Conservation (phyloP, 805 yeast species). For the Monosporozyma solicola region DNA sequence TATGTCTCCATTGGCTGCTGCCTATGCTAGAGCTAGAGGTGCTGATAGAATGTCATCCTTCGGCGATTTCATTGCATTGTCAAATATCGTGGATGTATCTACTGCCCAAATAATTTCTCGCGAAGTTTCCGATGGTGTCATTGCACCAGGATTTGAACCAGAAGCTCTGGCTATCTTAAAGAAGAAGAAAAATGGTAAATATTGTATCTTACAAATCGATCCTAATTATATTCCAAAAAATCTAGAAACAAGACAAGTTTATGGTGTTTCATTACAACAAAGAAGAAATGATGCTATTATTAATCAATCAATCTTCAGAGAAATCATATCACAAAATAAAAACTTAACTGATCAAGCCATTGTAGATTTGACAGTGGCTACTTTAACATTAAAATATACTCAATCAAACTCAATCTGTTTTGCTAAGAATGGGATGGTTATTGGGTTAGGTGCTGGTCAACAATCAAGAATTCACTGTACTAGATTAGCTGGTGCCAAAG, state of each 20-base stretch:
- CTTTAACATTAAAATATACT: slow-evolving; percentile 93
- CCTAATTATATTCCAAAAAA: slow-evolving; percentile 81
- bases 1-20: slow-evolving; percentile 92
- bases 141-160: slow-evolving; percentile 93
- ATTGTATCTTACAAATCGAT: slow-evolving; percentile 92
- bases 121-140: slow-evolving; percentile 97
- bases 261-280: slow-evolving; percentile 91
- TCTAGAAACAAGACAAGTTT: slow-evolving; percentile 87
- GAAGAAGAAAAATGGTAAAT: slow-evolving; percentile 95
- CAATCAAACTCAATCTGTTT: slow-evolving; percentile 98
- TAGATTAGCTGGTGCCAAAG: slow-evolving; percentile 97
- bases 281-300: slow-evolving; percentile 97
- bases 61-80: slow-evolving; percentile 96
- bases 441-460: slow-evolving; percentile 99
- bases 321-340: slow-evolving; percentile 82
- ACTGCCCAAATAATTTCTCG: slow-evolving; percentile 95
- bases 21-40: slow-evolving; percentile 99
- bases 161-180: slow-evolving; percentile 84
- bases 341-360: slow-evolving; percentile 84
- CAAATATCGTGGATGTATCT: slow-evolving; percentile 91
- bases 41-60: slow-evolving; percentile 99
- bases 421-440: slow-evolving; percentile 98
- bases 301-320: slow-evolving; percentile 82
- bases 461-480: slow-evolving; percentile 99
- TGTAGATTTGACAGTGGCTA: slow-evolving; percentile 91